phyloP scores from a whole-genome alignment of 352 stramenopile genomes.

The Phytophthora pini region DNA sequence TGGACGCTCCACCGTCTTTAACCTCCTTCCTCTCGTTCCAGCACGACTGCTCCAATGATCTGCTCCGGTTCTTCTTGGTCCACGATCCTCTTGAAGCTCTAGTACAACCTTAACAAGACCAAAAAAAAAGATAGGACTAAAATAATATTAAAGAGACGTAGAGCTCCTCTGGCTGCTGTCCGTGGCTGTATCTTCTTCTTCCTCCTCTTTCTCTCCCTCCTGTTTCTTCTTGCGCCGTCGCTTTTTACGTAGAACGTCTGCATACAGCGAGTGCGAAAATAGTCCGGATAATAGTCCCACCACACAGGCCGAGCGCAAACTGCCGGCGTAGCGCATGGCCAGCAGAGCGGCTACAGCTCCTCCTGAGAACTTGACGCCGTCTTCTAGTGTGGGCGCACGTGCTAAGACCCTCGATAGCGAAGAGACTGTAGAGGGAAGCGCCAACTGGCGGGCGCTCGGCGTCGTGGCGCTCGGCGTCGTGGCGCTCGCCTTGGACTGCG shows the following conservation, averaged over 20 bases:
- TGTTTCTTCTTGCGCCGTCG: constrained; percentile 15
- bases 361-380: constrained; percentile 63
- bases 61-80: constrained; percentile 46
- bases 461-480: constrained; percentile 1
- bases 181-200: constrained; percentile 4
- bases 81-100: constrained; percentile 53
- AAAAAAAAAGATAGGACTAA: constrained; percentile 5
- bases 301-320: constrained; percentile 63
- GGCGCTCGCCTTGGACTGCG: constrained; percentile 12
- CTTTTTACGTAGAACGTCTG: constrained; percentile 65
- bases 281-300: constrained; percentile 69
- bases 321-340: constrained; percentile 67
- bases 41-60: constrained; percentile 28
- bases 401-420: constrained; percentile 22
- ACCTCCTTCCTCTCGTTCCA: constrained; percentile 47
- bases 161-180: constrained; percentile 1
- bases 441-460: constrained; percentile 19
- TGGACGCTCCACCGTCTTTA: constrained; percentile 1
- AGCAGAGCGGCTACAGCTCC: constrained; percentile 63
- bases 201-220: constrained; percentile 12
- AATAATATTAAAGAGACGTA: constrained; percentile 16
- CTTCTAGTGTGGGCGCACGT: constrained; percentile 50
- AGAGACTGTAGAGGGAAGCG: constrained; percentile 28
- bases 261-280: constrained; percentile 76
- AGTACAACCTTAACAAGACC: constrained; percentile 15